A percentile compares a stretch with the other conserved stretches of the same genome.
These are phyloP conservation scores for Trypanosoma theileri DNA, from an alignment of 208 protist species.

Conservation along the genomic window DNA sequence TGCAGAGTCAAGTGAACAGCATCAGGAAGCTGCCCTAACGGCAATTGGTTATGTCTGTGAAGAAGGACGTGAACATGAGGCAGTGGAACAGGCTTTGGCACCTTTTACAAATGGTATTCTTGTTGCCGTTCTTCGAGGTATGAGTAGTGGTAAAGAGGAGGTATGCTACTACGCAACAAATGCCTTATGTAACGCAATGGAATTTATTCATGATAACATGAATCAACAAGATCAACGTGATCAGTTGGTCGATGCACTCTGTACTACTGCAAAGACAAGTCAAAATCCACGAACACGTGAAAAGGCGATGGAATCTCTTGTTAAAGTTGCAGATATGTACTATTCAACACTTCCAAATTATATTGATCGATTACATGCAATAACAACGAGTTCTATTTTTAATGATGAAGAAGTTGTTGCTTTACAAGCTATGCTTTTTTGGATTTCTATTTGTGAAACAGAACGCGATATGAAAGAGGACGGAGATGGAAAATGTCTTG, in stretches of 20 bases:
- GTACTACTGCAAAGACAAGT: conserved; percentile 47
- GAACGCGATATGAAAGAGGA: conserved; percentile 88
- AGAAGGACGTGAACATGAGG: conserved; percentile 82
- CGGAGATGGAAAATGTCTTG: conserved; percentile 45
- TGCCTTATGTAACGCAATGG: conserved; percentile 95
- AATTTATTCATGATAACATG: conserved; percentile 96
- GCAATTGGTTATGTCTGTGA: conserved; percentile 97
- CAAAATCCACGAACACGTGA: conserved; percentile 62
- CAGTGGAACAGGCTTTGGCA: conserved; percentile 61
- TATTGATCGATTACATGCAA: conserved; percentile 85
- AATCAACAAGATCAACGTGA: conserved; percentile 88
- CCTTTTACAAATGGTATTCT: conserved; percentile 88
- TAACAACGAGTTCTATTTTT: conserved; percentile 91
- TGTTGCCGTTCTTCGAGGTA: conserved; percentile 88
- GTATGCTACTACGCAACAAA: conserved; percentile 90
- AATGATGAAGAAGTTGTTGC: conserved; percentile 89
- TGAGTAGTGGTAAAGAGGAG: conserved; percentile 72
- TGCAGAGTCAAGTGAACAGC: conserved; percentile 42
- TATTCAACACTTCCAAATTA: conserved; percentile 93
- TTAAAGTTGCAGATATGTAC: conserved; percentile 94
- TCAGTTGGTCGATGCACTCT: conserved; percentile 91
- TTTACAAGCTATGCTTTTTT: conserved; percentile 97
- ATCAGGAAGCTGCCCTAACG: conserved; percentile 94
- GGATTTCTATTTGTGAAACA: conserved; percentile 95
- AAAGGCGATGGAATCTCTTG: conserved; percentile 93